phyloP scores from a whole-genome alignment of 768 basidiomycete genomes.

The Trametes gibbosa region DNA sequence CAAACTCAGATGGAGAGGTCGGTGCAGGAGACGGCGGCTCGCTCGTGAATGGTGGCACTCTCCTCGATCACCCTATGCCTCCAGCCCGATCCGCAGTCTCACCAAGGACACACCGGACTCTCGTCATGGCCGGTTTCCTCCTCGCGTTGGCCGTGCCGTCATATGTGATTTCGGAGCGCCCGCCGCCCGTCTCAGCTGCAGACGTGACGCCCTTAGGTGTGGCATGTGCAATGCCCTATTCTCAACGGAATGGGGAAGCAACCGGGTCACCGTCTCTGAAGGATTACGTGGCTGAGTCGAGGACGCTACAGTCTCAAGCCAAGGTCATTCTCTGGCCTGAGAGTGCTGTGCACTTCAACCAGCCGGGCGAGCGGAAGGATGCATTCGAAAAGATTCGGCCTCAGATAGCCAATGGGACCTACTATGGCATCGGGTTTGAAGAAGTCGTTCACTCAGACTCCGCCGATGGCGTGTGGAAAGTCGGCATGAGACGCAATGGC shows the following conservation, averaged over 20 bases:
- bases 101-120: conserved; percentile 22
- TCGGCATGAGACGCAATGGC: conserved; percentile 54
- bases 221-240: conserved; percentile 64
- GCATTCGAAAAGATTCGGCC: conserved; percentile 48
- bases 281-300: conserved; percentile 61
- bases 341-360: conserved; percentile 66
- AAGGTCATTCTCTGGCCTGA: conserved; percentile 79
- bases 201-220: conserved; percentile 57
- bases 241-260: conserved; percentile 38
- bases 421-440: conserved; percentile 72
- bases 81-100: not conserved
- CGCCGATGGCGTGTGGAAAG: conserved; percentile 31
- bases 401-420: conserved; percentile 32
- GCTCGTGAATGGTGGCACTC: conserved; percentile 15
- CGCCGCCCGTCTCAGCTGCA: conserved; percentile 35
- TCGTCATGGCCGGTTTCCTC: conserved; percentile 41
- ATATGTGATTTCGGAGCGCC: conserved; percentile 40
- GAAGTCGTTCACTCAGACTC: conserved; percentile 47
- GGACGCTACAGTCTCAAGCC: conserved; percentile 41
- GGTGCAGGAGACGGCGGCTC: conserved; percentile 1
- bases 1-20: conserved; percentile 14
- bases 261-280: conserved; percentile 40
- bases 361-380: conserved; percentile 43
- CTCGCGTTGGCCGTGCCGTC: conserved; percentile 55
- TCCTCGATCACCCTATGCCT: conserved; percentile 7